Base-by-base conservation (phyloP, 148 eudicot genomes). In the Camellia japonica region DNA sequence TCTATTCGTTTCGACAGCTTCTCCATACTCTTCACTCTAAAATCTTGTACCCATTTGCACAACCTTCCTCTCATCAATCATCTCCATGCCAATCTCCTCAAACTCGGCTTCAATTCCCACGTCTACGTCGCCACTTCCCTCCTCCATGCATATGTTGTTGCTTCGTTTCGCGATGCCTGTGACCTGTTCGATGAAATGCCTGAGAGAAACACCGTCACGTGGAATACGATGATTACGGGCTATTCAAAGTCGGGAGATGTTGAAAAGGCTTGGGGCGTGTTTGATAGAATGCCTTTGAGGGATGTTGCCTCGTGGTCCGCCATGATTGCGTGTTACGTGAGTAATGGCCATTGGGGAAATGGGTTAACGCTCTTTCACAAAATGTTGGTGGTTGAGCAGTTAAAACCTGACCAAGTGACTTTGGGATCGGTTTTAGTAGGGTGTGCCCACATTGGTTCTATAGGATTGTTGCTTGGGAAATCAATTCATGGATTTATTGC, bases 111-210 rank as follows among this genome's bases (percentile, higher is more conserved):
- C 69, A 7, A 30, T 20, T 18, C 77, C 23, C 85, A 88, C 13
- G 87, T 88, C 8, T 84, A 84, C 23, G 87, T 88, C 0, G 85
- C 85, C 16, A 84, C 90, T 23, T 77, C 85, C 6, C 82, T 88
- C 0, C 49, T 88, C 1, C 52, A 67, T 19, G 79, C 76, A 0
- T 88, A 88, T 55, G 68, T 70, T 1, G 58, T 69, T 0, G 43
- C 74, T n/a, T 83, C 80, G 11, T 80, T 86, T 15, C 16, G 3
- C 3, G 80, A 84, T 81, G 88, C 87, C 1, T 38, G 79, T 42
- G 3, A 43, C 47, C 47, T 88, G 90, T 88, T 88, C 66, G 90
- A 88, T 20, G 86, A 84, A 86, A 86, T 88, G 85, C 88, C 88
- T 38, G 62, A 20, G 13, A 80, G 83, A 76, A 88, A 74, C 69